A percentile compares a stretch with the other conserved stretches of the same genome.
Conservation (phyloP, 2,329 filamentous ascomycete genomes). For the Penicillium sp. region DNA sequence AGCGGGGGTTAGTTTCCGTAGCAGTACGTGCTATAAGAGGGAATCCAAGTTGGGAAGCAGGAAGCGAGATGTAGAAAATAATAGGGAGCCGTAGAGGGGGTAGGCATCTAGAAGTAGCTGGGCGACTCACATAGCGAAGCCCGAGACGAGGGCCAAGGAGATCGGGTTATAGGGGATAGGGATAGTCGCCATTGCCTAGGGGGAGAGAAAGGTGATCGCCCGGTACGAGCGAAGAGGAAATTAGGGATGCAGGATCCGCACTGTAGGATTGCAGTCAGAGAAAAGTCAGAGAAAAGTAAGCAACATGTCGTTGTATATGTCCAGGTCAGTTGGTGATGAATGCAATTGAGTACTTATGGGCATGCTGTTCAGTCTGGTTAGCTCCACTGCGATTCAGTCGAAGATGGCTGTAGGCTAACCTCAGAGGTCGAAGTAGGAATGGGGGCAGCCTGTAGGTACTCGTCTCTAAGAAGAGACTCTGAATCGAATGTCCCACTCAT, state of each 20-base stretch:
- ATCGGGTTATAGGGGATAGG: slow-evolving; percentile 5
- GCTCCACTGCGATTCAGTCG: too few relatives aligned
- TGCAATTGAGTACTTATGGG: too few relatives aligned
- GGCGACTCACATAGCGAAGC: slow-evolving; percentile 5
- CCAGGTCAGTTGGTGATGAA: too few relatives aligned
- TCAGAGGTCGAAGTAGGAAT: too few relatives aligned
- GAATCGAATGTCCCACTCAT: too few relatives aligned
- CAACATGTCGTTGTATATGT: too few relatives aligned
- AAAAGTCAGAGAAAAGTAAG: too few relatives aligned
- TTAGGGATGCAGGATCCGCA: slow-evolving; percentile 26
- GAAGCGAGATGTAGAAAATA: slow-evolving; percentile 16
- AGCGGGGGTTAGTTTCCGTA: slow-evolving; percentile 8
- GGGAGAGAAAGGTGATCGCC: slow-evolving; percentile 20
- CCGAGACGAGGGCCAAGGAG: slow-evolving; percentile 5
- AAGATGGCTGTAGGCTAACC: too few relatives aligned
- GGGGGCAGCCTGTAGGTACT: too few relatives aligned
- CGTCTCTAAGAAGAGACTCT: too few relatives aligned
- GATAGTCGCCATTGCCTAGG: slow-evolving; percentile 21
- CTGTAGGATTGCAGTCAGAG: too few relatives aligned
- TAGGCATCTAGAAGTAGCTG: slow-evolving; percentile 14
- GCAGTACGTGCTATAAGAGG: slow-evolving; percentile 11
- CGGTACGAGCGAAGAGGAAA: slow-evolving; percentile 23
- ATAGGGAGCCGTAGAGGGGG: slow-evolving; percentile 34
- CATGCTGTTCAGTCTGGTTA: too few relatives aligned
- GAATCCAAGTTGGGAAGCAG: slow-evolving; percentile 9